phyloP scores from a whole-genome alignment of 768 basidiomycete genomes.

The Mycena sanguinolenta region DNA sequence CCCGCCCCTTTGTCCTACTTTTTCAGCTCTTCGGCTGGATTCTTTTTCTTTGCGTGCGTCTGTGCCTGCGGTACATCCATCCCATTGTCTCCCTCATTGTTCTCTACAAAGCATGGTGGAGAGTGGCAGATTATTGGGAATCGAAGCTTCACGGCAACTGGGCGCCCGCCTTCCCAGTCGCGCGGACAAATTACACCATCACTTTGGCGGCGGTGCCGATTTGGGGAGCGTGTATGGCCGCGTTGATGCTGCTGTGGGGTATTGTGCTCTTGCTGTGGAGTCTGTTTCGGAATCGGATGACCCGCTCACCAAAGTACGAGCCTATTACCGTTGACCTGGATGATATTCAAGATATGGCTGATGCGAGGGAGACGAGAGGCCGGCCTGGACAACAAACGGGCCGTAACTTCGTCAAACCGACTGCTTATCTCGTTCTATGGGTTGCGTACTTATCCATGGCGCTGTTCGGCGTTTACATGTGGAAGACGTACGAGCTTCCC shows the following conservation, averaged over 20 bases:
- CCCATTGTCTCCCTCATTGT: not conserved
- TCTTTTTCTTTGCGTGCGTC: not conserved
- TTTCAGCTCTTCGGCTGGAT: not conserved
- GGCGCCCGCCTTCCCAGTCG: not conserved
- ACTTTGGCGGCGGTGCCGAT: not conserved
- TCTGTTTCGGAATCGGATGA: not conserved
- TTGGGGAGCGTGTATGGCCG: not conserved
- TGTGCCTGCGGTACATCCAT: not conserved
- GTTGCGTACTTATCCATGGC: not conserved
- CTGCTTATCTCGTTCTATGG: not conserved
- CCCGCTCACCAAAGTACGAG: not conserved
- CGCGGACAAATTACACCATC: not conserved
- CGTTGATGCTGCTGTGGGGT: not conserved
- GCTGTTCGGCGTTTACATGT: slow-evolving; percentile 1
- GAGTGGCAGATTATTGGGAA: not conserved
- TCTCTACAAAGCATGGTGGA: not conserved
- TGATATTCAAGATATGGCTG: not conserved
- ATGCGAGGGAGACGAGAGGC: not conserved
- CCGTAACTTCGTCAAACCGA: not conserved
- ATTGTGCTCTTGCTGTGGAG: not conserved
- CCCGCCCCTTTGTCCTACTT: not conserved
- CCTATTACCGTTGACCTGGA: not conserved
- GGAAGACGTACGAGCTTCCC: not conserved
- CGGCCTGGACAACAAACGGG: not conserved
- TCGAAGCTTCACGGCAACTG: not conserved